Conservation (phyloP, 129 eudicot genomes). For the Apium graveolens region DNA sequence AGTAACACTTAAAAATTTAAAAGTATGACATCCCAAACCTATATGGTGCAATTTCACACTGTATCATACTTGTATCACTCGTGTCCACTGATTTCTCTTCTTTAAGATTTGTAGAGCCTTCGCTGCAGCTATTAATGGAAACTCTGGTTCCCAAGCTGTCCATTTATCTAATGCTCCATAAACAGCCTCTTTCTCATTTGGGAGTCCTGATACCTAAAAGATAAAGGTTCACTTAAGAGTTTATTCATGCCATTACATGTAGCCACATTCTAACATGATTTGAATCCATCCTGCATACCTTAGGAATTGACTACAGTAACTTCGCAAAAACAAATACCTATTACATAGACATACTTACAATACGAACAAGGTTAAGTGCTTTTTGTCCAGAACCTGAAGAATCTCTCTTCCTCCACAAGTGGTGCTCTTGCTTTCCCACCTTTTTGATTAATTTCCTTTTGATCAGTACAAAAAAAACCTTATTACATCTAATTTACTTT, state of each 20-base stretch:
- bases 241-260: background rate
- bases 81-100: constrained; percentile 66
- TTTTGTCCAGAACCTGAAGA: constrained; percentile 71
- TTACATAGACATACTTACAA: constrained; percentile 28
- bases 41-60: background rate
- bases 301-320: background rate
- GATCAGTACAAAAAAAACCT: constrained; percentile 11
- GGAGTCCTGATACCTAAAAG: constrained; percentile 62
- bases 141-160: constrained; percentile 85
- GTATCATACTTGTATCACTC: constrained; percentile 59
- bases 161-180: constrained; percentile 85
- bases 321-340: background rate
- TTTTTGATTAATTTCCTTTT: constrained; percentile 45
- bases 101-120: constrained; percentile 74
- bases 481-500: background rate
- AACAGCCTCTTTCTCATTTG: constrained; percentile 85
- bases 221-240: background rate
- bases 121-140: constrained; percentile 84
- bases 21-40: background rate
- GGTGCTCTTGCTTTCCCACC: constrained; percentile 66
- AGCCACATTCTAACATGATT: background rate
- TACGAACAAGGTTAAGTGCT: constrained; percentile 63
- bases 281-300: background rate
- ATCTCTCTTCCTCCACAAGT: constrained; percentile 74
- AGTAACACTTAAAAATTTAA: background rate